Conservation (phyloP, 108 stramenopile genomes). For the Nitzschia sp. region DNA sequence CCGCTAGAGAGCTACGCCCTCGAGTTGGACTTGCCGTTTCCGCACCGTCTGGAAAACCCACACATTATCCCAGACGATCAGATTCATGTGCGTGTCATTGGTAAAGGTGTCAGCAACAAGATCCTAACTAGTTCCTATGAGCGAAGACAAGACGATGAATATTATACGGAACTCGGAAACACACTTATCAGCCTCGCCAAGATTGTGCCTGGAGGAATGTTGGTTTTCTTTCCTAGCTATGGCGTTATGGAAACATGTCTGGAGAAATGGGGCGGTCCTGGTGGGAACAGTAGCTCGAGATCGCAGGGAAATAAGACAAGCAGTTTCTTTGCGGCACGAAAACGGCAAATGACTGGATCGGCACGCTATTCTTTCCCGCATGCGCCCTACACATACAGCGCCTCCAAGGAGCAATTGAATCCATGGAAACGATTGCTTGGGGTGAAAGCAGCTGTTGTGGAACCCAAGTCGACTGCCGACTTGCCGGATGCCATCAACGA, state of each 20-base stretch:
- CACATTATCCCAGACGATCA: constrained; percentile 92
- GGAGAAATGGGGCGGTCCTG: constrained; percentile 79
- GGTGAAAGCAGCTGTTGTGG: constrained; percentile 76
- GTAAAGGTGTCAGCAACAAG: constrained; percentile 81
- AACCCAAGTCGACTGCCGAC: constrained; percentile 81
- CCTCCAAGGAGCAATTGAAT: constrained; percentile 31
- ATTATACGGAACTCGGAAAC: constrained; percentile 90
- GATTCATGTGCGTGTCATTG: constrained; percentile 85
- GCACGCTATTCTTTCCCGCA: constrained; percentile 50
- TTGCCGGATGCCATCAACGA: constrained; percentile 85
- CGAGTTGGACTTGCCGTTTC: constrained; percentile 91
- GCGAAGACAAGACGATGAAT: constrained; percentile 82
- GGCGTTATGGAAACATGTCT: constrained; percentile 82
- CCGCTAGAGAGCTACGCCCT: constrained; percentile 89
- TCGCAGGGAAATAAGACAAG: constrained; percentile 24
- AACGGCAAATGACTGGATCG: constrained; percentile 18
- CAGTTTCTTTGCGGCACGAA: constrained; percentile 54
- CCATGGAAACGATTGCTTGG: constrained; percentile 79
- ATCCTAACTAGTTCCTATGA: constrained; percentile 83
- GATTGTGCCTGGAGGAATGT: constrained; percentile 90
- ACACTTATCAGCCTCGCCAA: constrained; percentile 79
- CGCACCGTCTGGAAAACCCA: constrained; percentile 86
- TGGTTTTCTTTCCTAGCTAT: constrained; percentile 98
- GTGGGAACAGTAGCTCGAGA: constrained; percentile 7
- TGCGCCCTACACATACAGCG: constrained; percentile 9